Conservation (phyloP, 768 basidiomycete species). For the Ramaria sp. region DNA sequence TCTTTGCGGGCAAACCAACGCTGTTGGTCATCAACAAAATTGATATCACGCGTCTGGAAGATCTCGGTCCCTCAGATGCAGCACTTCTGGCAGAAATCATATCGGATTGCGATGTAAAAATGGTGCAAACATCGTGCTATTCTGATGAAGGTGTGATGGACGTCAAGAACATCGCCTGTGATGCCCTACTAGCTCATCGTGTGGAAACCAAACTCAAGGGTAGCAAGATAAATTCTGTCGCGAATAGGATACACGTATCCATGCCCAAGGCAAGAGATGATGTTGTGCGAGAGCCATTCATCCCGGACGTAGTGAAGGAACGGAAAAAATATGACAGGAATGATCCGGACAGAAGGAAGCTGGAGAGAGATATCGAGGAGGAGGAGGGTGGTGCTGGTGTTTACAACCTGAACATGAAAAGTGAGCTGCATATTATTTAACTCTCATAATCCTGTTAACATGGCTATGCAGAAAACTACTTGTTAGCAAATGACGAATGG, state of each 20-base stretch:
- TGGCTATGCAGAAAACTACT: slow-evolving; percentile 68
- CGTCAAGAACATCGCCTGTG: slow-evolving; percentile 91
- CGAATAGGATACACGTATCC: slow-evolving; percentile 94
- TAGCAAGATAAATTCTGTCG: slow-evolving; percentile 81
- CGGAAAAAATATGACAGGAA: slow-evolving; percentile 78
- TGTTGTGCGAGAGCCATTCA: slow-evolving; percentile 76
- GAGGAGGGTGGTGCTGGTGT: slow-evolving; percentile 88
- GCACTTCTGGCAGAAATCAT: slow-evolving; percentile 84
- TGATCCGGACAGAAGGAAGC: slow-evolving; percentile 63
- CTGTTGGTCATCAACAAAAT: slow-evolving; percentile 97
- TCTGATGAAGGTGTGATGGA: slow-evolving; percentile 98
- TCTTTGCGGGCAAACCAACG: slow-evolving; percentile 89
- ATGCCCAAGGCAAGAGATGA: slow-evolving; percentile 86
- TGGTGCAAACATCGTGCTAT: slow-evolving; percentile 85
- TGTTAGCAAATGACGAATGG: slow-evolving; percentile 86
- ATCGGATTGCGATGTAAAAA: slow-evolving; percentile 54
- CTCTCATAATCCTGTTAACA: neutral
- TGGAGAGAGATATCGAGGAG: slow-evolving; percentile 75
- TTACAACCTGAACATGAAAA: slow-evolving; percentile 81
- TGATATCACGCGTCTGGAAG: slow-evolving; percentile 82
- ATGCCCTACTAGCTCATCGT: slow-evolving; percentile 87
- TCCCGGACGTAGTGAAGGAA: slow-evolving; percentile 73
- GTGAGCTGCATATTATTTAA: slow-evolving; percentile 35
- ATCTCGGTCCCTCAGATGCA: slow-evolving; percentile 66
- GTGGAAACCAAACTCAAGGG: slow-evolving; percentile 94